Evolutionary conservation across 1,284 basidiomycete genomes (phyloP), one percentile per base, ranked within the genome.

Genomic region (Sanghuangporus baumii): DNA sequence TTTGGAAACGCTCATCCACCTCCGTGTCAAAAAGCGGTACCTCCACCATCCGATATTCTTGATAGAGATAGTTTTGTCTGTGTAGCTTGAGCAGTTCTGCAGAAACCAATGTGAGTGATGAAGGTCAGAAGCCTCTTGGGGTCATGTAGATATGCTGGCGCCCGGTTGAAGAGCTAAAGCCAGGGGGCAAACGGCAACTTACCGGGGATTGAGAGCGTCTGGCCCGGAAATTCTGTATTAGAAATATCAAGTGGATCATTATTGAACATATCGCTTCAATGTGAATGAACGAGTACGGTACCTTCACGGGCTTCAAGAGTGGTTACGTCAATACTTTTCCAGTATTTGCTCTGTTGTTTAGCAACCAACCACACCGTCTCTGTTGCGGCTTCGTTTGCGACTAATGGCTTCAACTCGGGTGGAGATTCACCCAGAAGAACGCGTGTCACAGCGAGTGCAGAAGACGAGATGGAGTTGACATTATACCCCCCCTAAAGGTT

Each of bases 291-390:
- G 26, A 6, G 18, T 23, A 55, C 16, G 65, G n/a, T 66, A 87
- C 90, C 85, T 78, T 89, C 88, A 60, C 82, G 81, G 9, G 93
- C 91, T 71, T 94, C 90, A 68, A 87, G 91, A 16, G 83, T 79
- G 71, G 88, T 89, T 0, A 88, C 87, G 69, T 89, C 85, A 52
- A 98, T 81, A 67, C 78, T 88, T 73, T 89, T 93, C 97, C 97
- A 99, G 71, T 91, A 92, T 71, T 88, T 89, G 70, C 88, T 90
- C 72, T 98, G 96, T 57, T 92, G 84, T 68, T 84, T 83, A 3
- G 92, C 89, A 4, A 96, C 94, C 56, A 93, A 83, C 78, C 86
- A 93, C 8, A 98, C 85, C 0, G 94, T 93, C 74, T 95, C 89
- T 1, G 91, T 91, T 0, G 89, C 95, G 1, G 82, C 78, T 63